Evolutionary conservation across 2,329 filamentous ascomycete species (phyloP).

Genomic region (Monascus ruber): DNA sequence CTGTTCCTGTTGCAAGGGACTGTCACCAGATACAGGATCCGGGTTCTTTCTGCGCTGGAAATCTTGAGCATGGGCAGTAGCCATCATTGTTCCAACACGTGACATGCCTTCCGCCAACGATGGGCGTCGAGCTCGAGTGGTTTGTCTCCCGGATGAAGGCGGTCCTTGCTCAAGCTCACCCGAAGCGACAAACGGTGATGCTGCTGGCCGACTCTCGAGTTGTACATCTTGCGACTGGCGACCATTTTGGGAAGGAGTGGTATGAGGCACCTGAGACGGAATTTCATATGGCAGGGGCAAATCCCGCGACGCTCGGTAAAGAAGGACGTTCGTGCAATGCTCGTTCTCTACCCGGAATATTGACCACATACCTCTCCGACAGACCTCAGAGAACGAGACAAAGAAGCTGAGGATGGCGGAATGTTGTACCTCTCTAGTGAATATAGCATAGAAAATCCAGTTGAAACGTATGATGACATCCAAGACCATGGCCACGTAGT

Average conservation of each 20-base stretch:
- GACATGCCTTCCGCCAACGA: conserved; percentile 27
- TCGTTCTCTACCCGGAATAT: conserved; percentile 95
- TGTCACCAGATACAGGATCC: conserved; percentile 25
- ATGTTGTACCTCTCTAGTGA: conserved; percentile 67
- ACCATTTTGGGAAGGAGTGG: conserved; percentile 5
- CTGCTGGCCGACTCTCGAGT: conserved; percentile 14
- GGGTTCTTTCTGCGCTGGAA: conserved; percentile 67
- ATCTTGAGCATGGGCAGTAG: conserved; percentile 77
- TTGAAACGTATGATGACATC: conserved; percentile 82
- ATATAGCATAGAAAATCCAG: conserved; percentile 90
- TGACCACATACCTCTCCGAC: conserved; percentile 81
- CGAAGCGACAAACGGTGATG: conserved; percentile 8
- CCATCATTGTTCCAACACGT: conserved; percentile 58
- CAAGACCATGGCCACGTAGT: conserved; percentile 73
- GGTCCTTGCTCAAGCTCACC: conserved; percentile 19
- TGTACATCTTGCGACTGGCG: conserved; percentile 11
- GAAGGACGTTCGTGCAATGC: conserved; percentile 81
- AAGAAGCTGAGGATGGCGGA: conserved; percentile 71
- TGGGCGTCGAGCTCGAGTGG: conserved; percentile 16
- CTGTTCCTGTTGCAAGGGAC: too few species aligned
- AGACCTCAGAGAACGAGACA: conserved; percentile 65
- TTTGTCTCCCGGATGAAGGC: conserved; percentile 14
- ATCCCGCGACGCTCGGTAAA: conserved; percentile 82
- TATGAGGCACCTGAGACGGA: conserved; percentile 10
- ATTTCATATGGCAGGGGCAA: conserved; percentile 70